These are phyloP conservation scores for Botrytis fabae DNA, from an alignment of 2,329 filamentous ascomycete genomes.

Conservation along the genomic window DNA sequence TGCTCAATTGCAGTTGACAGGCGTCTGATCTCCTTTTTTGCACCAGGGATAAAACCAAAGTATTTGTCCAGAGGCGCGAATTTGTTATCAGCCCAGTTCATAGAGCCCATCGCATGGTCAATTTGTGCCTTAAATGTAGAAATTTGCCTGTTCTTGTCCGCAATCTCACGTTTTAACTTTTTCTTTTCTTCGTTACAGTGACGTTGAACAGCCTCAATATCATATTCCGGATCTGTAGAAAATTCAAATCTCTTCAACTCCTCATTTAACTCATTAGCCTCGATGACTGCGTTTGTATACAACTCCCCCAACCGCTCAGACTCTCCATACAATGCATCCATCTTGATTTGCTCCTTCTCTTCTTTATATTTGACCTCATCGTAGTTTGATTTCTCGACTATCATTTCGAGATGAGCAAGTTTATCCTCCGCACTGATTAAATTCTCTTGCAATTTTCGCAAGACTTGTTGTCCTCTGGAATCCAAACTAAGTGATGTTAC, in stretches of 20 bases:
- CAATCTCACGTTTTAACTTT: not conserved
- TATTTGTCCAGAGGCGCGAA: constrained; percentile 8
- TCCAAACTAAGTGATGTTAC: constrained; percentile 7
- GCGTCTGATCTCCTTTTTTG: not conserved
- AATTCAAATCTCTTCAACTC: constrained; percentile 2
- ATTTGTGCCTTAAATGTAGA: constrained; percentile 9
- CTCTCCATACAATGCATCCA: constrained; percentile 4
- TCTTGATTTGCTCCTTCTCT: not conserved
- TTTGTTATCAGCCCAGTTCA: constrained; percentile 7
- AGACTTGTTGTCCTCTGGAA: constrained; percentile 8
- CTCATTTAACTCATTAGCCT: not conserved
- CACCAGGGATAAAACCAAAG: not conserved
- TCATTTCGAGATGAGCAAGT: not conserved
- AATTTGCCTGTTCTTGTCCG: not conserved
- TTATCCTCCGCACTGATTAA: not conserved
- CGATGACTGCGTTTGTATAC: not conserved
- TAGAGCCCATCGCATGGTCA: not conserved
- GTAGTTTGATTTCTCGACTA: not conserved
- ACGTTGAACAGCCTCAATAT: not conserved
- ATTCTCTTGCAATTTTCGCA: constrained; percentile 1
- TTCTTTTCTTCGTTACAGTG: not conserved
- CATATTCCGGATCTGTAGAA: not conserved
- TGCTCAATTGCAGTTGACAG: not conserved
- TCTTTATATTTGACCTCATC: not conserved
- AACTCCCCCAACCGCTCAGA: not conserved